phyloP scores from a whole-genome alignment of 2,329 filamentous ascomycete species.

The Penicillium sumatraense region DNA sequence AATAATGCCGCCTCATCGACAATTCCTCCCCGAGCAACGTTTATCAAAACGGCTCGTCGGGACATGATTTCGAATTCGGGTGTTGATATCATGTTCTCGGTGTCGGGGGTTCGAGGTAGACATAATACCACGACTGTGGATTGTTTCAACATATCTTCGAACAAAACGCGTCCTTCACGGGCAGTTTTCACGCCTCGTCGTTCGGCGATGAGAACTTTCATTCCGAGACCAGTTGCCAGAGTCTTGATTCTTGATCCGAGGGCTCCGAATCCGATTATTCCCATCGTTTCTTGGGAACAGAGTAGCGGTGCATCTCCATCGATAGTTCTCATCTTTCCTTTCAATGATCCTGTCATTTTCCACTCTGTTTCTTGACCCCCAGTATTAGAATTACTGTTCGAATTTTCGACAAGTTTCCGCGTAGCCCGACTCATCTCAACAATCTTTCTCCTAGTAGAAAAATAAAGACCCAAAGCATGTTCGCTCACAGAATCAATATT shows the following conservation, averaged over 20 bases:
- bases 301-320: slow-evolving; percentile 45
- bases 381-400: no score
- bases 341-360: slow-evolving; percentile 42
- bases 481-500: slow-evolving; percentile 55
- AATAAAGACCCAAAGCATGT: slow-evolving; percentile 57
- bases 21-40: slow-evolving; percentile 55
- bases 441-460: slow-evolving; percentile 50
- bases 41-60: slow-evolving; percentile 49
- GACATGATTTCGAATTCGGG: slow-evolving; percentile 49
- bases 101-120: slow-evolving; percentile 34
- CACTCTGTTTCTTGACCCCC: slow-evolving; percentile 39
- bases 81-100: slow-evolving; percentile 36
- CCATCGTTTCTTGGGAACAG: slow-evolving; percentile 53
- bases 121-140: slow-evolving; percentile 37
- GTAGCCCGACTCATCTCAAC: slow-evolving; percentile 40
- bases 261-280: slow-evolving; percentile 55
- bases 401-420: no score
- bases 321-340: slow-evolving; percentile 22
- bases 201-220: slow-evolving; percentile 54
- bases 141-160: slow-evolving; percentile 34
- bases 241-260: slow-evolving; percentile 40
- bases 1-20: slow-evolving; percentile 55
- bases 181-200: slow-evolving; percentile 42
- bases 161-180: slow-evolving; percentile 23
- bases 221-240: slow-evolving; percentile 50